phyloP scores from a whole-genome alignment of 169 alveolate species.

The Eimeria sp. region DNA sequence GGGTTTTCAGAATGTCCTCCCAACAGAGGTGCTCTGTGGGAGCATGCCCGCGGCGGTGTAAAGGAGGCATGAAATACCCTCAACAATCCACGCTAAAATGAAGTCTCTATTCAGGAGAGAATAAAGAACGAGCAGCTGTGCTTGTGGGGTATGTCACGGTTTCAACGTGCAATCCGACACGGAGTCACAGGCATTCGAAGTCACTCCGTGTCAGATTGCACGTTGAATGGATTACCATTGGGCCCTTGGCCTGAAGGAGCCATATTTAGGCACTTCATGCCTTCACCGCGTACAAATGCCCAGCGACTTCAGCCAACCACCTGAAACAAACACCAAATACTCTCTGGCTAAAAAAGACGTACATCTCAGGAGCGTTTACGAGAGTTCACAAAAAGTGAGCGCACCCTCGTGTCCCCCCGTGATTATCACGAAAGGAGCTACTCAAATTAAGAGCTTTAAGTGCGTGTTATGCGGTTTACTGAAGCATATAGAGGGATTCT shows the following conservation, averaged over 20 bases:
- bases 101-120: not conserved
- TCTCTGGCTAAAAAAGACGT: not conserved
- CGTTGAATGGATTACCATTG: not conserved
- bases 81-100: not conserved
- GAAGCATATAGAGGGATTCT: not conserved
- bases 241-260: not conserved
- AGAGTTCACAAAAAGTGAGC: not conserved
- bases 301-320: constrained; percentile 73
- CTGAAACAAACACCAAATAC: not conserved
- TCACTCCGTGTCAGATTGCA: not conserved
- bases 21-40: not conserved
- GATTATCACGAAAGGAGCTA: not conserved
- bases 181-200: not conserved
- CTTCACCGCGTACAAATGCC: constrained; percentile 28
- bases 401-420: not conserved
- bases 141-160: not conserved
- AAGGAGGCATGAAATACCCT: not conserved
- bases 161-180: not conserved
- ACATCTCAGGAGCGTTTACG: not conserved
- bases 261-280: not conserved
- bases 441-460: not conserved
- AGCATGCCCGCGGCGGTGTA: not conserved
- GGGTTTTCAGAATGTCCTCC: not conserved
- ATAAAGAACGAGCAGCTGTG: not conserved
- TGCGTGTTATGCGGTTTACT: not conserved